Evolutionary conservation across 306 rosid species (phyloP), one percentile per base, ranked within the genome.

Genomic region (Lathyrus tuberosus): DNA sequence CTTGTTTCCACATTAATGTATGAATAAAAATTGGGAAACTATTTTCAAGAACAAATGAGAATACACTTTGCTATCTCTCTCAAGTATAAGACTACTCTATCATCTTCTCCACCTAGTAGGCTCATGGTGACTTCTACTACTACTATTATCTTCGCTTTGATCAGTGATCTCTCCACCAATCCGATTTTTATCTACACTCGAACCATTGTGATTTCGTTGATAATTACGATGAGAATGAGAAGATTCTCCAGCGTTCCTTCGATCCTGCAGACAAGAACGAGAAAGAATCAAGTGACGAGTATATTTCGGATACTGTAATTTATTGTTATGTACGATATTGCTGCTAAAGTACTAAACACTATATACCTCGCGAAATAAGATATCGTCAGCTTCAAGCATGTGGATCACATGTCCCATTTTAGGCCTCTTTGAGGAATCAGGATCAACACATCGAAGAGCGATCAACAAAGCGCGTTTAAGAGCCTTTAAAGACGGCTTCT

Each of bases 321-420:
- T 12, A 11, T 43, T 43, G 48, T 43, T 43, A 43, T n/a, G n/a
- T 43, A 43, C 16, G 16, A 26, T 26, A 26, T 4, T 13, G 16
- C 14, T 43, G 48, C 16, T 6, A 43, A 43, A 4, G 13, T 12
- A 43, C 48, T 12, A n/a, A 13, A 43, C 16, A 5, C 14, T 10
- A 11, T 43, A 5, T 8, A 95, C 96, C 73, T 94, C 95, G 12
- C 85, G 91, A 70, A 81, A 77, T 41, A 89, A 78, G 61, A 86
- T 77, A 83, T 91, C 97, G 62, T 95, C 99, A 18, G 96, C 95
- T 74, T 95, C 99, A 10, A 95, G 96, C 99, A 91, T 95, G 87
- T 95, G 99, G 69, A 95, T 89, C 52, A 91, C 89, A 78, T 91
- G 97, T 64, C 99, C 99, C 82, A 95, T 91, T 82, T 95, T 95